A percentile compares a stretch with the other conserved stretches of the same genome.
These are phyloP conservation scores for Xylariaceae sp. DNA, from an alignment of 2,329 filamentous ascomycete genomes.

Conservation along the genomic window DNA sequence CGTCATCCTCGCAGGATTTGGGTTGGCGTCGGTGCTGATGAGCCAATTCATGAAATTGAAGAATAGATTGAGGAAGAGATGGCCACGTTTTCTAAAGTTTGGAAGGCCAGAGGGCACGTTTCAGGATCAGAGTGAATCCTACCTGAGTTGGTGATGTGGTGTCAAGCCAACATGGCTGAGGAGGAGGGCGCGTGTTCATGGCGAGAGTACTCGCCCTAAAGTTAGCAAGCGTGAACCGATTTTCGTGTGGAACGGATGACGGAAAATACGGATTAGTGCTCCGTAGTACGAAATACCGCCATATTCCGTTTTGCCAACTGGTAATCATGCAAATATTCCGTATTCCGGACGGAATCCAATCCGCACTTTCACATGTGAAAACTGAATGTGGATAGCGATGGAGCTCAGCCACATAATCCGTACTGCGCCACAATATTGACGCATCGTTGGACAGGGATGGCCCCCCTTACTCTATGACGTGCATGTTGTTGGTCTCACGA, in stretches of 20 bases:
- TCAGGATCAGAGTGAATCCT: no score
- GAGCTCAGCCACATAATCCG: background rate
- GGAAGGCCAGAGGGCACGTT: no score
- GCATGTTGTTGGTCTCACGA: background rate
- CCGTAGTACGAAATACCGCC: no score
- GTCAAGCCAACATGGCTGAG: no score
- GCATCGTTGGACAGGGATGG: background rate
- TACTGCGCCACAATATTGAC: background rate
- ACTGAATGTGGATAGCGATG: background rate
- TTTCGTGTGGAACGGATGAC: no score
- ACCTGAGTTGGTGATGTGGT: no score
- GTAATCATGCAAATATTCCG: no score
- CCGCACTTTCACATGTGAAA: background rate
- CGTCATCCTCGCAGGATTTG: slow-evolving; percentile 23
- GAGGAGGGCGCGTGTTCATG: no score
- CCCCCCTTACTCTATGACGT: background rate
- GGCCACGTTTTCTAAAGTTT: background rate
- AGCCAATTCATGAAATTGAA: slow-evolving; percentile 12
- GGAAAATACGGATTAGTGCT: no score
- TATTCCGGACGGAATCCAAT: background rate
- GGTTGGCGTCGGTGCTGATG: slow-evolving; percentile 15
- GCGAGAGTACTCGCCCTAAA: no score
- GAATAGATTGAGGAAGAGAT: background rate
- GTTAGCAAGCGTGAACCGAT: no score
- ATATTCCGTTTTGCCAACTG: background rate